Evolutionary conservation across 768 basidiomycete species (phyloP), one percentile per base, ranked within the genome.

Genomic region (Pisolithus tinctorius): DNA sequence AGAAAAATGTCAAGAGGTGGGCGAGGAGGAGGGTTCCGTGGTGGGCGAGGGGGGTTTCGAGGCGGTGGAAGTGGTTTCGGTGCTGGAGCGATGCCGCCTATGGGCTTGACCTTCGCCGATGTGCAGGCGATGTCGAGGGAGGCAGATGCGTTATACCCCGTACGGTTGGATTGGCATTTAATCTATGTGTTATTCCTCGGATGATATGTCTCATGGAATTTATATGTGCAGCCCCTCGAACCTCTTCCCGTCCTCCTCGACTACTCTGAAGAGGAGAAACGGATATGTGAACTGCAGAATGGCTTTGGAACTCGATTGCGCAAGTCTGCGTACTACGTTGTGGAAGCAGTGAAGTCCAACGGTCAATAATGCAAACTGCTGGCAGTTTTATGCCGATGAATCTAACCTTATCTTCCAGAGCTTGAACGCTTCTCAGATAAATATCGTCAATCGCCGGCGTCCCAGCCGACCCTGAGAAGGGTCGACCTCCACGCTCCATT

Each of bases 371-470:
- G 20, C 20, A 44, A 20, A 25, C 10, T 20, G 20, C 20, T n/a
- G n/a, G 31, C 13, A 16, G 14, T 13, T 34, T 13, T 13, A 7
- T 8, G 11, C 42, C 6, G 25, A 10, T 6, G 23, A 31, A 3
- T 7, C 48, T 58, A 46, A 63, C 11, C 10, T 31, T 49, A 38
- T 13, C 6, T 54, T 34, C 55, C 58, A 88, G 90, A 89, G 40
- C 69, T 92, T 4, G 81, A 85, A 40, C 81, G 86, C 27, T 93
- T 90, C 63, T 89, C 88, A 16, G 90, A 93, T 68, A 88, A 87
- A 67, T 90, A 91, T 64, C 77, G 83, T 6, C 80, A 83, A 2
- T 82, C 81, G 7, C 64, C 72, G 6, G 61, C 75, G 6, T 75
- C 77, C 1, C 82, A 83, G 51, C 86, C 88, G 10, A 71, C 77